Evolutionary conservation across 2,329 filamentous ascomycete species (phyloP), one percentile per base, ranked within the genome.

Genomic region (Monosporascus sp.): DNA sequence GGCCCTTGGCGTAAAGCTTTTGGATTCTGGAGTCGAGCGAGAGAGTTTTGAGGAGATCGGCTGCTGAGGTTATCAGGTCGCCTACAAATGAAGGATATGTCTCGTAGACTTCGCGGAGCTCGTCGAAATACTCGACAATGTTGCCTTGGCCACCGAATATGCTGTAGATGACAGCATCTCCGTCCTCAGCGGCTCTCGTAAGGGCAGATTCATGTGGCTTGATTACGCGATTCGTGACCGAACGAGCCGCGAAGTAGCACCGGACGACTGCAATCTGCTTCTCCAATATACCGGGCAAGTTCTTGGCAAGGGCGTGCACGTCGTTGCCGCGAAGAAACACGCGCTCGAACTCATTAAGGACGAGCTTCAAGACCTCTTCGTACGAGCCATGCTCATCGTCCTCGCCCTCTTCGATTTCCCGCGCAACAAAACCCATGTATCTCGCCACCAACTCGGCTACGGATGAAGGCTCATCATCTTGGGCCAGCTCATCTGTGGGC

Each of bases 61-160:
- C 92, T 7, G 91, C 87, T 24, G 85, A 82, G 27, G 81, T 80
- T 66, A 99, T 82, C 59, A 97, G 85, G 60, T 95, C 91, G 62
- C 90, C 88, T 5, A 97, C 85, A 62, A 99, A 95, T 27, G 88
- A 88, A 14, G 89, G 87, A 74, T 99, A 99, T 55, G 92, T 96
- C 64, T 80, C 85, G 77, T 93, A 93, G 54, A 97, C 83, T 70
- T 96, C 88, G 53, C 94, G 86, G 58, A 99, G 82, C 77, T 99
- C 94, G 63, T 99, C 93, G 66, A 99, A 99, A 75, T 99, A 99
- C 75, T 99, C 95, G 74, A 99, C 93, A 59, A 99, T 97, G 73
- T 99, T 99, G 64, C 94, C 94, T 72, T 99, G 94, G 7, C 94
- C 94, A 55, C 94, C 94, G 62, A 97, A 96, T 57, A 99, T 91